phyloP scores from a whole-genome alignment of 1,284 basidiomycete genomes.

The Sporisorium iseilematis-ciliati region DNA sequence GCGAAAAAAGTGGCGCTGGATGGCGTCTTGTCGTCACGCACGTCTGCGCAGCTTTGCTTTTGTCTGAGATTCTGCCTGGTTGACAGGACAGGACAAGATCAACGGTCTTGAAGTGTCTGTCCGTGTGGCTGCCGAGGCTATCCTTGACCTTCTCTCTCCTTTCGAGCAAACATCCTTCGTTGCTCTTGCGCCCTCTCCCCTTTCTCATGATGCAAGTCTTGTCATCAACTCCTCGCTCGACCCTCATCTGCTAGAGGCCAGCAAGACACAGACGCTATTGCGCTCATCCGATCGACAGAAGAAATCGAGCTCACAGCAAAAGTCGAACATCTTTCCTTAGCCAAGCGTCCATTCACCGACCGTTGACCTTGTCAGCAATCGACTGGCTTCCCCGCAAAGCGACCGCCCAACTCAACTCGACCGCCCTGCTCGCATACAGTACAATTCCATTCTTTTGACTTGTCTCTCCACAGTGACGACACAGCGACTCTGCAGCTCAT shows the following conservation, averaged over 20 bases:
- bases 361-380: background rate
- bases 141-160: no score
- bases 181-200: no score
- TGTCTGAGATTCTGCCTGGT: background rate
- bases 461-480: background rate
- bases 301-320: no score
- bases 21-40: conserved; percentile 12
- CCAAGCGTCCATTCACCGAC: no score
- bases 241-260: no score
- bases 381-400: background rate
- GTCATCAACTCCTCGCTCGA: no score
- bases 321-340: no score
- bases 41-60: background rate
- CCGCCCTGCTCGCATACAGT: conserved; percentile 2
- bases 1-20: conserved; percentile 4
- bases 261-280: no score
- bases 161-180: no score
- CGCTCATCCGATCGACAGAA: no score
- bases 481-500: background rate
- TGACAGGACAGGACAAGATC: background rate
- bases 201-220: no score
- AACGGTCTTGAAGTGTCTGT: background rate
- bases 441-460: background rate
- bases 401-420: background rate
- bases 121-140: background rate